Base-by-base conservation (phyloP, 2,329 filamentous ascomycete genomes). In the Pyrenophora graminea region DNA sequence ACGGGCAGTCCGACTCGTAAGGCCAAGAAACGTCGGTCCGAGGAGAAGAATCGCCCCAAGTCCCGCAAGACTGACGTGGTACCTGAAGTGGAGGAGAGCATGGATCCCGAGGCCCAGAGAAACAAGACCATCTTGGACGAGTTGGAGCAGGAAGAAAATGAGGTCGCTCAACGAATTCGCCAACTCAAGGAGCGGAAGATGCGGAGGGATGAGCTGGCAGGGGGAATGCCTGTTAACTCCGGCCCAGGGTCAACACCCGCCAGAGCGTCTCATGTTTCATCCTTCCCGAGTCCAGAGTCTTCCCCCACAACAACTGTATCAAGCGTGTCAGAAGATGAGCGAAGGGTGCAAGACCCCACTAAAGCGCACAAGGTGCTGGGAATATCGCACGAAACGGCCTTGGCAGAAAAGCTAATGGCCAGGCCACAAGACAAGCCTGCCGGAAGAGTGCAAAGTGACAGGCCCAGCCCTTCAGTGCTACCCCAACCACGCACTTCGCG, bases 181-280 rank as follows among this genome's bases (percentile, higher is more conserved):
- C 77, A 86, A 60, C 66, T 86, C 27, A 80, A 81, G 62, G 78
- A 82, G 58, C 80, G 82, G 55, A 82, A 83, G 57, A 76, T 82
- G 67, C 76, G 78, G 61, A 77, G 82, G 53, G 79, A 83, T 39
- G 76, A 73, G 58, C 62, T 70, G 55, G 67, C 70, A 33, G 65
- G 66, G 33, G 67, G 67, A 51, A 52, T 65, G 52, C 67, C 69
- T 44, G 62, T 67, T 40, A 55, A 57, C 30, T 51, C 52, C 6
- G 76, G 80, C 61, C 65, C 78, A 65, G 72, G 76, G 66, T 70
- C 67, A 44, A 69, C 74, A 43, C 63, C 73, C 48, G 68, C 54
- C 25, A 55, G 64, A 39, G 67, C 68, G 31, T 61, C 67, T 42
- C 67, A 63, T 21, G 70, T 70, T 70, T 71, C 67, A 70, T 63